Conservation (phyloP, 2,329 filamentous ascomycete species). For the Talaromyces sp. region DNA sequence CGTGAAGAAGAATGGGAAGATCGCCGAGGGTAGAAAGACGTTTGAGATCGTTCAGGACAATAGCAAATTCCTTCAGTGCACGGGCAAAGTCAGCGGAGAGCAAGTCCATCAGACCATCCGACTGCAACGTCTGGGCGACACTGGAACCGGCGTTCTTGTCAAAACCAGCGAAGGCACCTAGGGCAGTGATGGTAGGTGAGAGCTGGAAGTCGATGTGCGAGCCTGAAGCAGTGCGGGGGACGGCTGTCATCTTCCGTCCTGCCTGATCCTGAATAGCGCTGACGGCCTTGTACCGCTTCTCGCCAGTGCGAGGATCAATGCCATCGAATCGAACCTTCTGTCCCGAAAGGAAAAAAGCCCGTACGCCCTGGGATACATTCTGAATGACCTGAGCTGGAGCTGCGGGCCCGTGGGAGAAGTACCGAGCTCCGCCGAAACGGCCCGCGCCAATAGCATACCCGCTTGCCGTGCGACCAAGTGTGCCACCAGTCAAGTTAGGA, state of each 20-base stretch:
- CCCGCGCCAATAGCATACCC: slow-evolving; percentile 80
- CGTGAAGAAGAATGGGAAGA: slow-evolving; percentile 75
- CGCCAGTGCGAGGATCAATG: slow-evolving; percentile 65
- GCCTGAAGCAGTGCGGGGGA: slow-evolving; percentile 62
- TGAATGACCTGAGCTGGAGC: slow-evolving; percentile 87
- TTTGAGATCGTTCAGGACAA: slow-evolving; percentile 78
- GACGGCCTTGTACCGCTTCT: slow-evolving; percentile 79
- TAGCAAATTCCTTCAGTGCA: slow-evolving; percentile 79
- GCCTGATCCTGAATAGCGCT: slow-evolving; percentile 74
- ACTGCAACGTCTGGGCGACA: slow-evolving; percentile 67
- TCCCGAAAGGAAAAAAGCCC: slow-evolving; percentile 89
- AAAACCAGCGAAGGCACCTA: slow-evolving; percentile 65
- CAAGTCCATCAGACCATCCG: slow-evolving; percentile 79
- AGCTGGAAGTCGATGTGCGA: slow-evolving; percentile 87
- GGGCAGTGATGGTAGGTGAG: slow-evolving; percentile 84
- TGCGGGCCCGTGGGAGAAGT: slow-evolving; percentile 87
- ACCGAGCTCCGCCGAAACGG: slow-evolving; percentile 71
- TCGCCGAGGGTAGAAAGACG: slow-evolving; percentile 77
- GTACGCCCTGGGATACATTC: slow-evolving; percentile 91
- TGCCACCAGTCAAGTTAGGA: slow-evolving; percentile 88
- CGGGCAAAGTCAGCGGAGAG: slow-evolving; percentile 87
- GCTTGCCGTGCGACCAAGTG: slow-evolving; percentile 79
- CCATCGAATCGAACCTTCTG: slow-evolving; percentile 88
- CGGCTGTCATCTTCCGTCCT: slow-evolving; percentile 65
- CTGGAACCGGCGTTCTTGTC: slow-evolving; percentile 31